Percentiles rank a stretch among this genome's conserved stretches.
These are phyloP conservation scores for Arthrinium puccinioides DNA, from an alignment of 2,329 filamentous ascomycete genomes.

Conservation along the genomic window DNA sequence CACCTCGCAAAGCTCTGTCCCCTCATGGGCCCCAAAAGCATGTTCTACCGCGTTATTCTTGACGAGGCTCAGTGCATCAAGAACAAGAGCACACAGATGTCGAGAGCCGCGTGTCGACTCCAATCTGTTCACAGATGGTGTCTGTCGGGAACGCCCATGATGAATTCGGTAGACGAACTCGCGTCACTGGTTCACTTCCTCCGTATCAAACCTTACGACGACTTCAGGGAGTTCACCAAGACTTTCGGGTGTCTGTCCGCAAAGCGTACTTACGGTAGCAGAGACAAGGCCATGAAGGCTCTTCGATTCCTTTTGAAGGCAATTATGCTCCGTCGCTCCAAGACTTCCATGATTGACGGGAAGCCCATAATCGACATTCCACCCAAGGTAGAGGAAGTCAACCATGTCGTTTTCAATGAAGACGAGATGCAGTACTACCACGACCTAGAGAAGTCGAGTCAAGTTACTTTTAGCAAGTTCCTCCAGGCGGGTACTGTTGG, in stretches of 20 bases:
- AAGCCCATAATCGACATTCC: slow-evolving; percentile 67
- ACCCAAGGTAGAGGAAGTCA: slow-evolving; percentile 52
- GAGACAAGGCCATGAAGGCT: slow-evolving; percentile 57
- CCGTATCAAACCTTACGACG: slow-evolving; percentile 66
- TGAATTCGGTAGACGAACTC: slow-evolving; percentile 75
- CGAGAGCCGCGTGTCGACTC: slow-evolving; percentile 52
- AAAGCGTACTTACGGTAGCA: slow-evolving; percentile 36
- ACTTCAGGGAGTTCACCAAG: slow-evolving; percentile 52
- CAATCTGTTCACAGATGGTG: slow-evolving; percentile 60
- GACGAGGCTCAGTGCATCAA: slow-evolving; percentile 81
- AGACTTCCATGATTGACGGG: slow-evolving; percentile 71
- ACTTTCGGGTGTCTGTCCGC: slow-evolving; percentile 29
- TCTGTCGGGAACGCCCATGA: slow-evolving; percentile 79
- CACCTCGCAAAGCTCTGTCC: slow-evolving; percentile 35
- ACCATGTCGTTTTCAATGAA: slow-evolving; percentile 58
- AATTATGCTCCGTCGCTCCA: slow-evolving; percentile 75
- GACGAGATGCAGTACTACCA: slow-evolving; percentile 61
- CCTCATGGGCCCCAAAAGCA: slow-evolving; percentile 50
- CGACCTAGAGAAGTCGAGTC: slow-evolving; percentile 37
- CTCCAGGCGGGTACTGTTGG: slow-evolving; percentile 37
- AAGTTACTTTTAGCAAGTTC: slow-evolving; percentile 19
- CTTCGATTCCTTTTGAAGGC: slow-evolving; percentile 72
- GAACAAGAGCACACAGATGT: slow-evolving; percentile 57
- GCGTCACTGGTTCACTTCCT: slow-evolving; percentile 74
- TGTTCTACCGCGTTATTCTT: slow-evolving; percentile 65